Evolutionary conservation across 164 flowering plant genomes (phyloP).

Genomic region (Pachysandra terminalis): DNA sequence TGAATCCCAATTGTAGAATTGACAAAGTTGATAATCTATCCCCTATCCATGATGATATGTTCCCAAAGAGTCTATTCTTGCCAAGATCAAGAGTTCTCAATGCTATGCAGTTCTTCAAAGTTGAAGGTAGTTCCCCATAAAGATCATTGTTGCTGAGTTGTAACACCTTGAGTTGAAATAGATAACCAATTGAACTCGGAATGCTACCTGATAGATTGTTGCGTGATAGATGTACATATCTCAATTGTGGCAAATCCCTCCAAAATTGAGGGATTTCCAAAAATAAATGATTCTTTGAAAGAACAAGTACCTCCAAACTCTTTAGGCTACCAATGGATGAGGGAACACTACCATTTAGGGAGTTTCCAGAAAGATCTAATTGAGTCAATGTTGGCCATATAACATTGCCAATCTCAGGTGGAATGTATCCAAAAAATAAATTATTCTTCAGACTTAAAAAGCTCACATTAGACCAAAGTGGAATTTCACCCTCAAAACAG

Average conservation of each 20-base stretch:
- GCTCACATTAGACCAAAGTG: background rate
- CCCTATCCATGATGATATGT: background rate
- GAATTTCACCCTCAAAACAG: background rate
- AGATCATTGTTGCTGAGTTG: background rate
- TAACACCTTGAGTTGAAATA: background rate
- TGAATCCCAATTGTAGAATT: background rate
- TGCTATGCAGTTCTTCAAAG: background rate
- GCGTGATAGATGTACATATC: background rate
- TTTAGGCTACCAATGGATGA: background rate
- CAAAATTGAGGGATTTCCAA: background rate
- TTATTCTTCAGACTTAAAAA: no score
- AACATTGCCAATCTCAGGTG: background rate
- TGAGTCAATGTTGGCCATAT: background rate
- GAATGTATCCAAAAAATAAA: background rate
- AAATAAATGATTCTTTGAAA: background rate
- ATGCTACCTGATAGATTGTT: background rate
- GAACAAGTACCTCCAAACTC: background rate
- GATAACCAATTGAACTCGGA: background rate
- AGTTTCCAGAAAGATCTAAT: background rate
- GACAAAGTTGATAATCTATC: background rate
- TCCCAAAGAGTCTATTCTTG: background rate
- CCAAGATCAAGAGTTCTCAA: background rate
- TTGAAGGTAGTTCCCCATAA: background rate
- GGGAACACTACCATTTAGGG: background rate
- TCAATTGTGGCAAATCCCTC: background rate